Evolutionary conservation across 2,329 filamentous ascomycete genomes (phyloP).

Genomic region (Ceratocystis huliohia): DNA sequence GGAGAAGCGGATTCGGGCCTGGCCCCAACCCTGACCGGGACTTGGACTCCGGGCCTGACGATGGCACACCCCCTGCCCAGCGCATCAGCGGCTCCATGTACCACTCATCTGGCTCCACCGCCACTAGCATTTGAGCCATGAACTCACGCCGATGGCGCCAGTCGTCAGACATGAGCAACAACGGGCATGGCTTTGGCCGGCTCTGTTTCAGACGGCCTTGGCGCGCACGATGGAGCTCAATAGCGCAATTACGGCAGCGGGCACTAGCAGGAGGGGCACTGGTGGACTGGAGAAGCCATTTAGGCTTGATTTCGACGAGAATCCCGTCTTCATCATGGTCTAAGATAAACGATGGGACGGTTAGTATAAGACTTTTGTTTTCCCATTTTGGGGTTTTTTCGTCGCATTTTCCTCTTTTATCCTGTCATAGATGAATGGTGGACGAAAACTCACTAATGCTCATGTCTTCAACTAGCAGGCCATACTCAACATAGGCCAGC

Average conservation of each 20-base stretch:
- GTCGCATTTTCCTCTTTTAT: background rate
- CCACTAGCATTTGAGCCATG: constrained; percentile 27
- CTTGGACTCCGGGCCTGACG: background rate
- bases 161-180: constrained; percentile 27
- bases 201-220: constrained; percentile 27
- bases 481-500: constrained; percentile 42
- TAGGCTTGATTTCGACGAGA: constrained; percentile 67
- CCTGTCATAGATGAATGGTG: no score
- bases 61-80: constrained; percentile 19
- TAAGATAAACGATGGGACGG: constrained; percentile 20
- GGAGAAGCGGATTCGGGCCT: constrained; percentile 27
- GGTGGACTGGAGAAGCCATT: constrained; percentile 69
- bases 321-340: constrained; percentile 26
- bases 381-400: background rate
- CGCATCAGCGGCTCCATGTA: constrained; percentile 19
- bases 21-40: no score
- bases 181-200: constrained; percentile 50
- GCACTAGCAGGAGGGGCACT: constrained; percentile 50
- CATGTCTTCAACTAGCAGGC: constrained; percentile 66
- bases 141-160: constrained; percentile 32
- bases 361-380: constrained; percentile 5
- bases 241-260: constrained; percentile 64
- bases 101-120: constrained; percentile 20
- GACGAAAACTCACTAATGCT: constrained; percentile 29
- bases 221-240: constrained; percentile 30